Base-by-base conservation (phyloP, 768 basidiomycete species). In the Suillus brevipes region DNA sequence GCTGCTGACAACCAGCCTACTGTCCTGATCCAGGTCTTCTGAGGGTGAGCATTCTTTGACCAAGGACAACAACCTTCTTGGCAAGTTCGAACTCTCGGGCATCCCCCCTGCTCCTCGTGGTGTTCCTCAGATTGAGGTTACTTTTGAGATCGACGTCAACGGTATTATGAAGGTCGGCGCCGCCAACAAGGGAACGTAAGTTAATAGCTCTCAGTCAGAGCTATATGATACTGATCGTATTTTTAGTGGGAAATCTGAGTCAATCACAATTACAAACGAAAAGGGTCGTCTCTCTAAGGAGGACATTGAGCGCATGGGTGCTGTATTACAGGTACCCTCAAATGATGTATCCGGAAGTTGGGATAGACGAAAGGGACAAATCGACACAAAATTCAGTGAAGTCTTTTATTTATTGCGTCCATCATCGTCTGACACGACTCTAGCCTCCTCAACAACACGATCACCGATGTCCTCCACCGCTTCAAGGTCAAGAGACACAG, bases 391-490 rank as follows among this genome's bases (percentile, higher is more conserved):
- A n/a, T n/a, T n/a, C n/a, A n/a, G n/a, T n/a, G n/a, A n/a, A n/a
- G n/a, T n/a, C n/a, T n/a, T n/a, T n/a, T n/a, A n/a, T n/a, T n/a
- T n/a, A n/a, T n/a, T n/a, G n/a, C n/a, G n/a, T n/a, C n/a, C n/a
- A n/a, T 97, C 84, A 97, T 98, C 71, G 96, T 97, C 75, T 97
- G 96, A 65, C 96, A 97, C 86, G 96, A 98, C 84, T 97, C 95
- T 9, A 79, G 88, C 76, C 97, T 98, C 93, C 85, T 97, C 68
- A 98, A 98, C 87, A 92, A 97, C 84, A 94, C 94, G 71, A 95
- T 97, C 83, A 97, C 95, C 71, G 95, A 97, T 73, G 94, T 95
- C 71, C 92, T 98, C 75, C 94, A 97, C 86, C 92, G 95, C 81
- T 97, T 98, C 90, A 98, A 97, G 87, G 82, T 98, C 73, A 90